Conservation (phyloP, 176 grass and related monocot genomes). For the Paspalum vaginatum region DNA sequence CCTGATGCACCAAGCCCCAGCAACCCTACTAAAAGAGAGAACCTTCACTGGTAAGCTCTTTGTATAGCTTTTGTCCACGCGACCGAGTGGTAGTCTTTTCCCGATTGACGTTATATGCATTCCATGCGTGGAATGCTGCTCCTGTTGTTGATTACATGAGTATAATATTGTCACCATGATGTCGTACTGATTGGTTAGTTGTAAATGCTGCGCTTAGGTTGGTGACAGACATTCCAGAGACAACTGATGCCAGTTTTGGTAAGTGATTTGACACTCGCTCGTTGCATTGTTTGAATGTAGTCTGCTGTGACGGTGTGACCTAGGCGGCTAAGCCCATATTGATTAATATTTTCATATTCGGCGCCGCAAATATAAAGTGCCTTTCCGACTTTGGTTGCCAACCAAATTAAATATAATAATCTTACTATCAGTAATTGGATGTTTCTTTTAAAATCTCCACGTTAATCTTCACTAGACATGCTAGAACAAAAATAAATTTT, state of each 20-base stretch:
- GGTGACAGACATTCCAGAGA: slow-evolving; percentile 97
- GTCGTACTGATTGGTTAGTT: slow-evolving; percentile 45
- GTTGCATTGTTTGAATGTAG: slow-evolving; percentile 9
- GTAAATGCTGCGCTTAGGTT: slow-evolving; percentile 59
- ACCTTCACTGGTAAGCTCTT: slow-evolving; percentile 91
- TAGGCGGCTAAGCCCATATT: background rate
- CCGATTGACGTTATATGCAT: slow-evolving; percentile 43
- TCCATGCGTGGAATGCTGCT: slow-evolving; percentile 15
- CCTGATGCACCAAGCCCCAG: slow-evolving; percentile 95
- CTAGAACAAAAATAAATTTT: too few relatives aligned
- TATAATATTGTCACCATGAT: slow-evolving; percentile 34
- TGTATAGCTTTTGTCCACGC: slow-evolving; percentile 40
- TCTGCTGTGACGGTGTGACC: too few relatives aligned
- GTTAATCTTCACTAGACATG: too few relatives aligned
- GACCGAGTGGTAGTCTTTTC: slow-evolving; percentile 33
- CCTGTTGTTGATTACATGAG: slow-evolving; percentile 31
- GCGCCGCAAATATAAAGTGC: background rate
- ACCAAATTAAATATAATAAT: background rate
- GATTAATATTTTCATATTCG: slow-evolving; percentile 9
- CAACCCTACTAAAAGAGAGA: slow-evolving; percentile 85
- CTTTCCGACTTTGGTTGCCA: background rate
- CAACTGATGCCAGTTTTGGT: slow-evolving; percentile 85
- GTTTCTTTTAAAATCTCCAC: too few relatives aligned
- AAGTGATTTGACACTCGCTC: slow-evolving; percentile 40
- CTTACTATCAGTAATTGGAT: too few relatives aligned